Percentiles rank a stretch among this genome's conserved stretches.
phyloP scores from a whole-genome alignment of 2,329 filamentous ascomycete species.

The Botrytis medusae region DNA sequence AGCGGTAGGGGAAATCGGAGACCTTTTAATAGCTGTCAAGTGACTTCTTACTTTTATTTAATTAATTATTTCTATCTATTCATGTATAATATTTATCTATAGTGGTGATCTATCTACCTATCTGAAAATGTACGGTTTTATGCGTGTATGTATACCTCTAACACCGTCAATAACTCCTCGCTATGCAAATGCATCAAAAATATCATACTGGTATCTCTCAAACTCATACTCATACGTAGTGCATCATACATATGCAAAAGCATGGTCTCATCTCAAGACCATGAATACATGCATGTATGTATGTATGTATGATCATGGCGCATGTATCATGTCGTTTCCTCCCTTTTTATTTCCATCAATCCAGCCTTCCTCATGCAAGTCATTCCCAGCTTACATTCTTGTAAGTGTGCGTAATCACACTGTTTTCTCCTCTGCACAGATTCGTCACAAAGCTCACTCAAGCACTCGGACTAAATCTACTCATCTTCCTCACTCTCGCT shows the following conservation, averaged over 20 bases:
- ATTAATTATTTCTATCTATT: background rate
- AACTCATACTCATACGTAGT: background rate
- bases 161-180: background rate
- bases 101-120: background rate
- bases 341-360: background rate
- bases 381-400: background rate
- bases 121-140: background rate
- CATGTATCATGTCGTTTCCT: background rate
- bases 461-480: conserved; percentile 41
- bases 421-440: background rate
- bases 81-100: background rate
- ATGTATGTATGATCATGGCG: background rate
- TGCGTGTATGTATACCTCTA: background rate
- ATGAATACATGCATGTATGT: background rate
- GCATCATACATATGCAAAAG: background rate
- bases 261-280: background rate
- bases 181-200: conserved; percentile 1
- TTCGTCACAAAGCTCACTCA: background rate
- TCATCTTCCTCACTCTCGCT: conserved; percentile 42
- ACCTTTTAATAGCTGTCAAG: background rate
- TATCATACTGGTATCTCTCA: background rate
- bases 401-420: background rate
- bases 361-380: background rate
- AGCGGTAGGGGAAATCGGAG: background rate
- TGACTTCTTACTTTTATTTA: background rate